phyloP scores from a whole-genome alignment of 768 basidiomycete species.

The Trametes villosa region DNA sequence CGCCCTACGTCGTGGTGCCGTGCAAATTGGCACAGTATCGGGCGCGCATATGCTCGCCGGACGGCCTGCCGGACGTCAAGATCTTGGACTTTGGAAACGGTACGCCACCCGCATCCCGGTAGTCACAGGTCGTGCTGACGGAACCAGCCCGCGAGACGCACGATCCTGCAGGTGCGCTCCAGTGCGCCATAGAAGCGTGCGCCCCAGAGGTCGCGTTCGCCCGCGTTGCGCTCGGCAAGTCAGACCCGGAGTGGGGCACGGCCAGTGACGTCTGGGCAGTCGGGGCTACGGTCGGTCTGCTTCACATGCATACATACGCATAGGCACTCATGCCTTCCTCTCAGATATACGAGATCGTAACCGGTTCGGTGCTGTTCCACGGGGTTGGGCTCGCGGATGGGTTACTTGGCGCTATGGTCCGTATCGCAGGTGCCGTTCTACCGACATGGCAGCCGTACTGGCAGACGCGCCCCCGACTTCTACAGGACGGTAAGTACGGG shows the following conservation, averaged over 20 bases:
- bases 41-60: not conserved
- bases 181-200: not conserved
- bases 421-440: not conserved
- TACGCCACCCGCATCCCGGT: not conserved
- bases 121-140: not conserved
- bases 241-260: not conserved
- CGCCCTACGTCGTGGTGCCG: not conserved
- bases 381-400: not conserved
- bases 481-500: too few species aligned
- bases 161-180: not conserved
- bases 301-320: not conserved
- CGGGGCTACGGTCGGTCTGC: not conserved
- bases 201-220: slow-evolving; percentile 4
- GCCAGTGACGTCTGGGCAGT: not conserved
- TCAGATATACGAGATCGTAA: not conserved
- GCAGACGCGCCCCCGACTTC: not conserved
- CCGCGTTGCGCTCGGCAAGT: not conserved
- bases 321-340: not conserved
- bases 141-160: not conserved
- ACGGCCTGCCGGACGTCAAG: not conserved
- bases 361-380: not conserved
- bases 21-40: not conserved
- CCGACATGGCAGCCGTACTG: not conserved
- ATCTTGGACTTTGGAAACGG: slow-evolving; percentile 2
- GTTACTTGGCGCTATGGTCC: not conserved